phyloP scores from a whole-genome alignment of 1,284 basidiomycete species.

The Amylostereum areolatum region DNA sequence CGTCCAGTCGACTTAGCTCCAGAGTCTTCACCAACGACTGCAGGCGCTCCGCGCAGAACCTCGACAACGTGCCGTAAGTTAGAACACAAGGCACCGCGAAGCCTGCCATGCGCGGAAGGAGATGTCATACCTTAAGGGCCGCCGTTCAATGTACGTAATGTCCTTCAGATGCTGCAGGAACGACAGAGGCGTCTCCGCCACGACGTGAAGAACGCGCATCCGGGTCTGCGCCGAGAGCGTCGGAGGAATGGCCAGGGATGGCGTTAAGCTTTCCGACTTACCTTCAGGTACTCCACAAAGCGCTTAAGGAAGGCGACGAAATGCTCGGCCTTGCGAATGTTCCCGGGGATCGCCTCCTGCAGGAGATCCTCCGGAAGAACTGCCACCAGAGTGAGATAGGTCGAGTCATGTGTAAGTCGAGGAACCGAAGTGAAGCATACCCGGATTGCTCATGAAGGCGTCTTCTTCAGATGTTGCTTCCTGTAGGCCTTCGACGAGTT shows the following conservation, averaged over 20 bases:
- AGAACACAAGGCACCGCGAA: background rate
- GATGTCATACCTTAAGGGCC: slow-evolving; percentile 75
- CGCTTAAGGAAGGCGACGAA: slow-evolving; percentile 98
- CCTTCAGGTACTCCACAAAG: slow-evolving; percentile 98
- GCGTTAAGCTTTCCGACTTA: slow-evolving; percentile 22
- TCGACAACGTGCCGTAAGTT: slow-evolving; percentile 24
- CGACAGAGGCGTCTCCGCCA: slow-evolving; percentile 98
- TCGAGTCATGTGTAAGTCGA: background rate
- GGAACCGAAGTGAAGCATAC: slow-evolving; percentile 32
- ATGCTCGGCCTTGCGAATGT: slow-evolving; percentile 98
- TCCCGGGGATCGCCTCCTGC: slow-evolving; percentile 94
- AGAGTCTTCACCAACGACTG: slow-evolving; percentile 93
- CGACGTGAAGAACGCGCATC: slow-evolving; percentile 98
- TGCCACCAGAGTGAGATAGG: slow-evolving; percentile 20
- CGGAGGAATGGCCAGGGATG: slow-evolving; percentile 7
- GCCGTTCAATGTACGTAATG: slow-evolving; percentile 96
- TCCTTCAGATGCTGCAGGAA: slow-evolving; percentile 99
- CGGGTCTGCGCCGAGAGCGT: slow-evolving; percentile 59
- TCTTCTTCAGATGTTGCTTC: slow-evolving; percentile 73
- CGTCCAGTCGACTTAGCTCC: slow-evolving; percentile 87
- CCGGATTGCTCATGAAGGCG: slow-evolving; percentile 85
- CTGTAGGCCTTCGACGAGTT: slow-evolving; percentile 92
- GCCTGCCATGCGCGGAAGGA: background rate
- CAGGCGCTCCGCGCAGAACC: slow-evolving; percentile 95
- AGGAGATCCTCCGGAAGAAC: slow-evolving; percentile 94